A percentile compares a stretch with the other conserved stretches of the same genome.
These are phyloP conservation scores for Candida xiaguanensis DNA, from an alignment of 805 yeast species.

Conservation along the genomic window DNA sequence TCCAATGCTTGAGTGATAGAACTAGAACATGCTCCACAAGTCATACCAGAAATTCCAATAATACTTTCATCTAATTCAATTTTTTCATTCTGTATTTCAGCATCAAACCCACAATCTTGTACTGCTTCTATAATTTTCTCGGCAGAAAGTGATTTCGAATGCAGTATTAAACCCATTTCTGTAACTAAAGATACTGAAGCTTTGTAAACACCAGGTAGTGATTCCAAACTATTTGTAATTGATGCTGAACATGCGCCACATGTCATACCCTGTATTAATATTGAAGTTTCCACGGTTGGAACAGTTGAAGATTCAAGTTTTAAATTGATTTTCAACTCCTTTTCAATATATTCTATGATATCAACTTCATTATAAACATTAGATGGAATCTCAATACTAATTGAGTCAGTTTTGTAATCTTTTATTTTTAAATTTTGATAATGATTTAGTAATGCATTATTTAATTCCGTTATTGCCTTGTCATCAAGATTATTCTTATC, in stretches of 20 bases:
- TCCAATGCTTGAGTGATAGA: constrained; percentile 31
- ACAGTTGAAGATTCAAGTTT: constrained; percentile 2
- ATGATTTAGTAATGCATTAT: not conserved
- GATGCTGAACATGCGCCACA: constrained; percentile 43
- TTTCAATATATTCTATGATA: not conserved
- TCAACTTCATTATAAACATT: not conserved
- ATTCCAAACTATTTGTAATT: constrained; percentile 29
- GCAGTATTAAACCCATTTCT: constrained; percentile 30
- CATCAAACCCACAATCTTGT: constrained; percentile 54
- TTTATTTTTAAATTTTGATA: not conserved
- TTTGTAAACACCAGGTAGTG: constrained; percentile 18
- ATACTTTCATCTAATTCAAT: not conserved
- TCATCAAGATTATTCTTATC: not conserved
- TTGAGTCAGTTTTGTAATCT: not conserved
- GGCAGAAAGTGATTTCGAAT: constrained; percentile 11
- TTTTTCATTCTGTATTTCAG: constrained; percentile 7
- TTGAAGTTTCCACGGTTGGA: not conserved
- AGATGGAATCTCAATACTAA: not conserved
- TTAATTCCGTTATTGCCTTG: not conserved
- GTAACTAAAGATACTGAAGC: constrained; percentile 36
- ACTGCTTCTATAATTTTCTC: constrained; percentile 30
- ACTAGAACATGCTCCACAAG: constrained; percentile 43
- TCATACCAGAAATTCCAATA: constrained; percentile 24
- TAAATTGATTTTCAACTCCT: not conserved
- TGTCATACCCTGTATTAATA: constrained; percentile 38